Percentiles rank a stretch among this genome's conserved stretches.
phyloP scores from a whole-genome alignment of 306 rosid genomes.

The Rosa chinensis region DNA sequence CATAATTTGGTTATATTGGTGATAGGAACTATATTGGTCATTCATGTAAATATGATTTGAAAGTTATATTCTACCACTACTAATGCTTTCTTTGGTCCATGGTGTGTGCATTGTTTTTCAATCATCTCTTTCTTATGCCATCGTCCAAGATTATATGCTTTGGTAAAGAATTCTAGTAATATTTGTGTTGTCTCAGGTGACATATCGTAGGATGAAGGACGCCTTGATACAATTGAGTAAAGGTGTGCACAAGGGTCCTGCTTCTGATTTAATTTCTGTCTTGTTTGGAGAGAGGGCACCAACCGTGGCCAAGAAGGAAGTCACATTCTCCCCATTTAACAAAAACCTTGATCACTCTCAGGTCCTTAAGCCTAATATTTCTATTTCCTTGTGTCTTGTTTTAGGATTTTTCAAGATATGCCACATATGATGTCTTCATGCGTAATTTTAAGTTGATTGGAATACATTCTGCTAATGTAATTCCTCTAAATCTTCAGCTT shows the following conservation, averaged over 20 bases:
- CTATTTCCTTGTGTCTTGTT: neutral
- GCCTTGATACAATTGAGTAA: constrained; percentile 88
- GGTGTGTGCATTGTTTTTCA: neutral
- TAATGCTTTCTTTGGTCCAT: neutral
- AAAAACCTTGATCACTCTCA: constrained; percentile 88
- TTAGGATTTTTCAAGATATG: neutral
- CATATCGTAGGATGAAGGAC: constrained; percentile 95
- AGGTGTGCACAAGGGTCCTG: constrained; percentile 95
- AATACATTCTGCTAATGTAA: neutral
- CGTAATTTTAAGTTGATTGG: neutral
- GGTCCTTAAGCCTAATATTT: constrained; percentile 43
- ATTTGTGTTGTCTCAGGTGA: constrained; percentile 53
- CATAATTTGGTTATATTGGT: neutral
- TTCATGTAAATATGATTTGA: neutral
- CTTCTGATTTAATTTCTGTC: constrained; percentile 78
- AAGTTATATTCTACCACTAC: neutral
- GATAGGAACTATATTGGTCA: neutral
- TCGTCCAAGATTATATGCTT: neutral
- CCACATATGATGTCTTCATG: neutral
- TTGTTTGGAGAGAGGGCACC: constrained; percentile 90
- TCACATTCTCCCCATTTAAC: constrained; percentile 65
- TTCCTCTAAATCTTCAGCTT: neutral
- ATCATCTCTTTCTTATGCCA: neutral
- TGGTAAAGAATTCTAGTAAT: constrained; percentile 19
- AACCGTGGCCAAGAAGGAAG: constrained; percentile 73